Conservation (phyloP, 257 asterid species). For the Linderniella brevidens region DNA sequence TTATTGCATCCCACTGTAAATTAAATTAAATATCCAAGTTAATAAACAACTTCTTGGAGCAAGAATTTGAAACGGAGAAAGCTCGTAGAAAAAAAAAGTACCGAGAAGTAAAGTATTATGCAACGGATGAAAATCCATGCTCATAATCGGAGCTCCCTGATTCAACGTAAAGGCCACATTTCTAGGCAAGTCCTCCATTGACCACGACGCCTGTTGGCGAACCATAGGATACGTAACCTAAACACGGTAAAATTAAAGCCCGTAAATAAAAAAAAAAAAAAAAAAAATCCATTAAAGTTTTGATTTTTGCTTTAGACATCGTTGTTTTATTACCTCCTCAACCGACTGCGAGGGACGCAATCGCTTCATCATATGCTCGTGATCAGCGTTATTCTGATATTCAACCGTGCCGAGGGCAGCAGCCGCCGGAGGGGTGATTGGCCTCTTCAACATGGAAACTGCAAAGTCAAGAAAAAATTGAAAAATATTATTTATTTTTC, state of each 20-base stretch:
- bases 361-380: constrained; percentile 4
- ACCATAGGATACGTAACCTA: constrained; percentile 3
- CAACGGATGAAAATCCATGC: constrained; percentile 95
- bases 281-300: neutral
- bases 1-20: constrained; percentile 5
- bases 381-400: constrained; percentile 1
- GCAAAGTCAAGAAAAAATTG: neutral
- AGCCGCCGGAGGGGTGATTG: constrained; percentile 3
- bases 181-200: constrained; percentile 73
- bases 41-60: neutral
- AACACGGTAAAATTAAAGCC: no score
- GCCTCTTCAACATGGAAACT: constrained; percentile 5
- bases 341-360: constrained; percentile 1
- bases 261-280: neutral
- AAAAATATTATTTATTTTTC: neutral
- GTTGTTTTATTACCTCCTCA: constrained; percentile 2
- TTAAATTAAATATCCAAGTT: neutral
- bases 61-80: neutral
- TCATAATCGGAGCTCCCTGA: constrained; percentile 90
- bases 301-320: neutral
- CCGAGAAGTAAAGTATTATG: constrained; percentile 88
- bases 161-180: constrained; percentile 57
- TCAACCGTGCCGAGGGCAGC: constrained; percentile 3
- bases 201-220: constrained; percentile 5
- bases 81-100: constrained; percentile 4